Conservation (phyloP, 129 eudicot species). For the Oenanthe sinensis region DNA sequence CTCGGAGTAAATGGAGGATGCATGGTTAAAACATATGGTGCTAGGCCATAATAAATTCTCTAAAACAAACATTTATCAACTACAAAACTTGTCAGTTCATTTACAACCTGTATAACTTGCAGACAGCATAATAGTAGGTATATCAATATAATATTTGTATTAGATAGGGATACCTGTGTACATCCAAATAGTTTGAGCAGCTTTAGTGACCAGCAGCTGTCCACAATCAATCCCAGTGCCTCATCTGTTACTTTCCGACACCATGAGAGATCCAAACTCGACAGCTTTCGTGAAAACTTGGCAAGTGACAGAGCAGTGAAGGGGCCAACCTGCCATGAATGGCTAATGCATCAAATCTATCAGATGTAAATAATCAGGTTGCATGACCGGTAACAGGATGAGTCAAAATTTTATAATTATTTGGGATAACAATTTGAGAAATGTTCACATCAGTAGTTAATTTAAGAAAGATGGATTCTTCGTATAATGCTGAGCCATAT, state of each 20-base stretch:
- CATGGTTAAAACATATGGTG: background rate
- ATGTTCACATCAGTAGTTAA: background rate
- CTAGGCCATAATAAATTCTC: background rate
- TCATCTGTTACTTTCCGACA: constrained; percentile 43
- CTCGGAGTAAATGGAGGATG: background rate
- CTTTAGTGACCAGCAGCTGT: constrained; percentile 44
- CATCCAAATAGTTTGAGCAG: constrained; percentile 55
- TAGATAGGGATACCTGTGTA: constrained; percentile 36
- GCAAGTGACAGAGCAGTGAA: constrained; percentile 49
- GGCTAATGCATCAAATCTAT: background rate
- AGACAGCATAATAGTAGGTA: background rate
- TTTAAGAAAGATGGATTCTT: background rate
- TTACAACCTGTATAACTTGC: background rate
- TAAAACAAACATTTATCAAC: background rate
- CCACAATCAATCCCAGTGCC: constrained; percentile 46
- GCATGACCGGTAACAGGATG: background rate
- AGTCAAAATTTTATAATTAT: background rate
- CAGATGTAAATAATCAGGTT: constrained; percentile 2
- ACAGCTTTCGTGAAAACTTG: constrained; percentile 37
- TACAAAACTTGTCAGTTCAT: background rate
- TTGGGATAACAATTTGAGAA: background rate
- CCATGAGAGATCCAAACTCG: constrained; percentile 55
- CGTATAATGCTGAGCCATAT: background rate
- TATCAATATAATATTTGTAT: background rate
- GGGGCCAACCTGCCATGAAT: constrained; percentile 40